Evolutionary conservation across 768 basidiomycete species (phyloP), one percentile per base, ranked within the genome.

Genomic region (Tephrocybe rancida): DNA sequence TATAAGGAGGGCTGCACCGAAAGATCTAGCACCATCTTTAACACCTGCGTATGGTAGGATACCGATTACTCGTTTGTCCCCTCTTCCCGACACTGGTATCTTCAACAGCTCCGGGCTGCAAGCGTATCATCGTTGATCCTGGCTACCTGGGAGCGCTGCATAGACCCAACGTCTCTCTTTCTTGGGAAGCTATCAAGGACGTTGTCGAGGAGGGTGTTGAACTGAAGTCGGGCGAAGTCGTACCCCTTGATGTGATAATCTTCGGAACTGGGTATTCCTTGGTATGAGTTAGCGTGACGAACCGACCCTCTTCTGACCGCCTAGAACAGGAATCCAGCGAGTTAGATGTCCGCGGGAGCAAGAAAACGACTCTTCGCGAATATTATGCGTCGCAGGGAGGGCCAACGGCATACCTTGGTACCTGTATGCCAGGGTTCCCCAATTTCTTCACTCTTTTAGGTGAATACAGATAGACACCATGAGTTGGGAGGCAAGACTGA

Each of bases 51-150:
- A 81, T 69, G 69, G 83, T 82, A 62, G 38, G 79, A 22, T 29
- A 10, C 25, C 43, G 25, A 24, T 46, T 39, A 13, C 26, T 13
- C 21, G 18, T 41, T 39, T 34, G 26, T n/a, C n/a, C n/a, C n/a
- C n/a, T n/a, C n/a, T 14, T 25, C 34, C 44, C 48, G 38, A 39
- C 21, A 54, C 44, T 38, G 32, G 37, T 19, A 19, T 24, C 21
- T 46, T 51, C 4, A 55, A 53, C 25, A 30, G 82, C 78, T 38
- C 76, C 79, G 26, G 85, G 85, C 19, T 87, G 85, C 63, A 86
- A 85, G 65, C 76, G 87, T 34, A 76, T 86, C 18, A 79, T 88
- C 29, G 71, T 81, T 50, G 83, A 88, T 61, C 79, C 82, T 3
- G 76, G 76, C 16, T 87, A 85, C 61, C 74, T 88, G 18, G 64